Conservation (phyloP, 169 alveolate genomes). For the Haemoproteus tartakovskyi region DNA sequence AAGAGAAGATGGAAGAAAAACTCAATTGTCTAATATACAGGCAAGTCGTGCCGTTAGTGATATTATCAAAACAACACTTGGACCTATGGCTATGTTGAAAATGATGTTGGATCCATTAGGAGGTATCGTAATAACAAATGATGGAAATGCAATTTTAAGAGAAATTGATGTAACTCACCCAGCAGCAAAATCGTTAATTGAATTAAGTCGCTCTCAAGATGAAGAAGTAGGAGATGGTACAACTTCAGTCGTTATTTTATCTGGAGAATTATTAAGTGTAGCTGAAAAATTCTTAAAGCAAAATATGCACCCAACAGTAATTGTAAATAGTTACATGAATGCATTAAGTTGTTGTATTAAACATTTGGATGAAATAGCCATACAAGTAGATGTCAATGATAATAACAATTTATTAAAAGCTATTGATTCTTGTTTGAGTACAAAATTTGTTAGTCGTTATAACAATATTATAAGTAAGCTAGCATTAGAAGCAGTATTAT, state of each 20-base stretch:
- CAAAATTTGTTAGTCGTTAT: slow-evolving; percentile 95
- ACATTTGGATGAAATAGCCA: slow-evolving; percentile 85
- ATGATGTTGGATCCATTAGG: slow-evolving; percentile 99
- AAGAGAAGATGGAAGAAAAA: too few relatives aligned
- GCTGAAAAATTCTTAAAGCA: slow-evolving; percentile 94
- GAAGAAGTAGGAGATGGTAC: slow-evolving; percentile 99
- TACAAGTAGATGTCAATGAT: slow-evolving; percentile 84
- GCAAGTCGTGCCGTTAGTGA: slow-evolving; percentile 98
- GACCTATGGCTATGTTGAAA: slow-evolving; percentile 99
- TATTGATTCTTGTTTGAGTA: slow-evolving; percentile 90
- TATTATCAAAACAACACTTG: slow-evolving; percentile 95
- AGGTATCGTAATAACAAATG: slow-evolving; percentile 98
- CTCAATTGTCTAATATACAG: too few relatives aligned
- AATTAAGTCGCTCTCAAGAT: slow-evolving; percentile 95
- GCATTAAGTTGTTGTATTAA: slow-evolving; percentile 95
- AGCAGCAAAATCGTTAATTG: slow-evolving; percentile 98
- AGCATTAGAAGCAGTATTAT: slow-evolving; percentile 93
- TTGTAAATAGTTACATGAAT: slow-evolving; percentile 92
- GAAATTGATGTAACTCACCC: slow-evolving; percentile 99
- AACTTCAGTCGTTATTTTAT: slow-evolving; percentile 97
- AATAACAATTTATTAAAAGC: slow-evolving; percentile 93
- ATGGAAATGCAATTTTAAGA: slow-evolving; percentile 98
- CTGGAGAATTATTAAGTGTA: slow-evolving; percentile 96
- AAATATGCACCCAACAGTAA: slow-evolving; percentile 98
- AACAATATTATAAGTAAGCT: slow-evolving; percentile 89